Percentiles rank a stretch among this genome's conserved stretches.
phyloP scores from a whole-genome alignment of 306 rosid species.

The Carpinus fangiana region DNA sequence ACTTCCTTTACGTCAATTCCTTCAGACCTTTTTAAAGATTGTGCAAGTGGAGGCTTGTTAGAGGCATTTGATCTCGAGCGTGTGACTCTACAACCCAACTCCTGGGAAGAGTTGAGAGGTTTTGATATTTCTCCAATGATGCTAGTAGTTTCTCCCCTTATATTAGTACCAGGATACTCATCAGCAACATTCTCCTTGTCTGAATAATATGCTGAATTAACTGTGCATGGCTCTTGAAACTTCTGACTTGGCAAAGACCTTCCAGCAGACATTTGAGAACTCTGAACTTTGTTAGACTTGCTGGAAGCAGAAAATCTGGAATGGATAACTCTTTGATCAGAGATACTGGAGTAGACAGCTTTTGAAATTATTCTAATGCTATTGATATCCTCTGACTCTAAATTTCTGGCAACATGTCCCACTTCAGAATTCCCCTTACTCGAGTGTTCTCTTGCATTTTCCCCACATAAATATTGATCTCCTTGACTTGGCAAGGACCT shows the following conservation, averaged over 20 bases:
- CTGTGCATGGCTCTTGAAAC: slow-evolving; percentile 27
- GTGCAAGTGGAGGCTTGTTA: slow-evolving; percentile 24
- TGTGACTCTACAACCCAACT: slow-evolving; percentile 29
- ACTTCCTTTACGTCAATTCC: slow-evolving; percentile 22
- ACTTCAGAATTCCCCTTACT: slow-evolving; percentile 27
- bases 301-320: slow-evolving; percentile 21
- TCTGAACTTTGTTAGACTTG: slow-evolving; percentile 30
- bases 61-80: slow-evolving; percentile 12
- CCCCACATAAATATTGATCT: slow-evolving; percentile 30
- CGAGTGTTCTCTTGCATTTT: slow-evolving; percentile 21
- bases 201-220: slow-evolving; percentile 29
- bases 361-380: slow-evolving; percentile 19
- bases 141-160: slow-evolving; percentile 30
- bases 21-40: slow-evolving; percentile 26
- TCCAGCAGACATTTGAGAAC: slow-evolving; percentile 27
- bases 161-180: slow-evolving; percentile 34
- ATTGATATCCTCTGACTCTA: slow-evolving; percentile 14
- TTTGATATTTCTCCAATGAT: slow-evolving; percentile 28
- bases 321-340: slow-evolving; percentile 16
- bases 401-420: slow-evolving; percentile 20
- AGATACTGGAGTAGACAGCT: slow-evolving; percentile 21
- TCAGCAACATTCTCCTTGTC: slow-evolving; percentile 33
- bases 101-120: slow-evolving; percentile 31
- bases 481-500: slow-evolving; percentile 36
- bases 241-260: slow-evolving; percentile 32